Base-by-base conservation (phyloP, 352 stramenopile genomes). In the Phytopythium boreale region DNA sequence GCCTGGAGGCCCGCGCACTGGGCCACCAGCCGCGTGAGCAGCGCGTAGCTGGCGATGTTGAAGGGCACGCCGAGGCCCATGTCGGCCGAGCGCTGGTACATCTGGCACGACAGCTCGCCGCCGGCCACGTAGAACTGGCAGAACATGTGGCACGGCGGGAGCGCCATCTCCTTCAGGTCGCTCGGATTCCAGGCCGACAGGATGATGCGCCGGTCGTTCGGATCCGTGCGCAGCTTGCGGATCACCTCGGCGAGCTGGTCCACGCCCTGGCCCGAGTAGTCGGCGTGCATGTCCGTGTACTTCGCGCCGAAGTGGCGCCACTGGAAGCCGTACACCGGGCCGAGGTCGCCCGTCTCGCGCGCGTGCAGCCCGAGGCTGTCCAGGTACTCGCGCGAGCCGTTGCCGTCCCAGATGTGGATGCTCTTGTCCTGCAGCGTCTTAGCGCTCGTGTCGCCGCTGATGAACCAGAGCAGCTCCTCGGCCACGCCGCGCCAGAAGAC, bases 371-470 rank as follows among this genome's bases (percentile, higher is more conserved):
- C 97, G 31, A 96, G 81, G 58, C 82, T 92, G 68, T 97, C 90
- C 14, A 98, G 70, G 67, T 96, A 98, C 67, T 99, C 97, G 9
- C 96, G 86, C 2, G 93, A 99, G 37, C 95, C 97, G 80, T 99
- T 99, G 43, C 98, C 97, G 76, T 99, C 98, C 98, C 98, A 99
- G 69, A 99, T 99, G 70, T 99, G 97, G 74, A 99, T 98, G 64
- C 97, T 82, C 79, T 99, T 99, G 61, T 98, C 92, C 72, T 95
- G 81, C 8, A 99, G 77, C 50, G 96, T 92, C 72, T 98, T 98
- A 6, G 95, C 96, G 71, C 96, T 98, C 24, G 97, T 99, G 66
- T 96, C 92, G n/a, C 97, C 97, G 52, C 83, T 88, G 68, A 99
- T 93, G 75, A 99, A 99, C 97, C 97, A 99, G 44, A 99, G 77